Base-by-base conservation (phyloP, 1,284 basidiomycete genomes). In the Cryptococcus sp. region DNA sequence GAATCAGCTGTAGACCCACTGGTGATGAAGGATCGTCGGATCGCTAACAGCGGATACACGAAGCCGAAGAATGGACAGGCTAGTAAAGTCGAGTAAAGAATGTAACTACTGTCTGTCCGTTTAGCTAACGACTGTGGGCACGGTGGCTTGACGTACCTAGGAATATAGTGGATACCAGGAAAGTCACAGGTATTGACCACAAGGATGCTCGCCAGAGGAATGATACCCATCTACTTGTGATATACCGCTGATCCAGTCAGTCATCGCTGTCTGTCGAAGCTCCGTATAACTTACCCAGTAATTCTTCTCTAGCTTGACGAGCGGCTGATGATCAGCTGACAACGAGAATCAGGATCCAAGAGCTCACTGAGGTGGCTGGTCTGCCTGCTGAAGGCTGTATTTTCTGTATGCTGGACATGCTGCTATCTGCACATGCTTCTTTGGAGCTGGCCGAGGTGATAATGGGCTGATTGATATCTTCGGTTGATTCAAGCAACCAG, bases 21-120 rank as follows among this genome's bases (percentile, higher is more conserved):
- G 14, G 60, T 62, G 31, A 72, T 64, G 45, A 59, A 62, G 14
- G 59, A 49, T 22, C 61, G 52, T 3, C 67, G 50, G 0, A 53
- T 54, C 7, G 56, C 57, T 1, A 70, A 54, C 7, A 66, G 46
- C 2, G 60, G 50, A 42, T 59, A 61, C 11, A 63, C 37, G 22
- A 53, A 34, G 13, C 55, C 24, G 28, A 66, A 82, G 56, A 82
- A 77, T 66, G 81, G 79, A 52, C 55, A 81, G 19, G 67, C 77
- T 56, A 84, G 79, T 72, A 78, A 76, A 70, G 86, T 83, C 62
- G 74, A 66, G 36, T 86, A 82, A 9, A 63, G 59, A 22, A 62
- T 22, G 41, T 4, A n/a, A 18, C 23, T 14, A 18, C 22, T 19
- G 36, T 11, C 3, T 14, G 14, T 31, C 46, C 52, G 22, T 37